Evolutionary conservation across 1,284 basidiomycete species (phyloP).

Genomic region (Neolentinus lepideus): DNA sequence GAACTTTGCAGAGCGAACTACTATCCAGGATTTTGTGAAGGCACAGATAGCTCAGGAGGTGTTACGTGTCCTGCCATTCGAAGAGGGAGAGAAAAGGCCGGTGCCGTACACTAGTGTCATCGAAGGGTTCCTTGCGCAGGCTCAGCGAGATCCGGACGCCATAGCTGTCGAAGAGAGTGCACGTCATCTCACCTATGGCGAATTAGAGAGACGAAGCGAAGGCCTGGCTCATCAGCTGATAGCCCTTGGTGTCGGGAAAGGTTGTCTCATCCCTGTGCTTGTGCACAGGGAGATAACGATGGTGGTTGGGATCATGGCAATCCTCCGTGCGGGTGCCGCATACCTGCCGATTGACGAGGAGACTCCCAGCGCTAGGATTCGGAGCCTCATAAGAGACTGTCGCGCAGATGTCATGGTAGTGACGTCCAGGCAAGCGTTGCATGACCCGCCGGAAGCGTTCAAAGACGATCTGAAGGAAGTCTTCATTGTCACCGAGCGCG

Average conservation of each 20-base stretch:
- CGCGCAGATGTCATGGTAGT: no score
- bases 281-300: conserved; percentile 47
- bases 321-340: not conserved
- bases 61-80: no score
- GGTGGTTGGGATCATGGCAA: conserved; percentile 34
- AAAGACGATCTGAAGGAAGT: no score
- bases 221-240: no score
- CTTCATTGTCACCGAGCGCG: no score
- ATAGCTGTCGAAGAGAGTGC: not conserved
- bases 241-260: conserved; percentile 31
- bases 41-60: no score
- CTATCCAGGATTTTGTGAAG: no score
- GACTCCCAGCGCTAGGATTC: conserved; percentile 20
- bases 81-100: no score
- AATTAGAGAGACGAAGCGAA: not conserved
- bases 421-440: no score
- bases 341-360: not conserved
- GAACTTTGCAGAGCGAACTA: no score
- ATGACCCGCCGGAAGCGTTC: no score
- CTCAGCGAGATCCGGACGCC: not conserved
- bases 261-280: conserved; percentile 44
- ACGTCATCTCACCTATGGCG: not conserved
- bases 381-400: no score
- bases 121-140: not conserved
- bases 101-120: not conserved